Evolutionary conservation across 805 yeast genomes (phyloP).

Genomic region (Wickerhamiella qilinensis): DNA sequence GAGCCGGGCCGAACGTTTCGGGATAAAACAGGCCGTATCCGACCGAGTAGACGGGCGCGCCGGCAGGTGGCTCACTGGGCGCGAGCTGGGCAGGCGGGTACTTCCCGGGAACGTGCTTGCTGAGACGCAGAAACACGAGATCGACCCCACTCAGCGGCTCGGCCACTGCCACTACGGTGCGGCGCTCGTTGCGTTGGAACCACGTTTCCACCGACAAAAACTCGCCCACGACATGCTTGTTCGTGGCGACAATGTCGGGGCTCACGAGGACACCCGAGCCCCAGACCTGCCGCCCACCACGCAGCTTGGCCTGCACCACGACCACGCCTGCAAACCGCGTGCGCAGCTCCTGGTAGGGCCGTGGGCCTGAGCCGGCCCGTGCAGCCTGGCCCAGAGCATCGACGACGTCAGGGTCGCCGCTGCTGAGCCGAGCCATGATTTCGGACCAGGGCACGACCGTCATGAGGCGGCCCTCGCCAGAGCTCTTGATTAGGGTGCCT

Average conservation of each 20-base stretch:
- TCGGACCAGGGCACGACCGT: slow-evolving; percentile 19
- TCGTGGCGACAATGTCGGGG: slow-evolving; percentile 18
- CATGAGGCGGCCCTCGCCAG: slow-evolving; percentile 21
- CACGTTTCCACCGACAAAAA: slow-evolving; percentile 6
- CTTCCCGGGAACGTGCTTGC: slow-evolving; percentile 3
- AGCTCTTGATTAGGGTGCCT: slow-evolving; percentile 15
- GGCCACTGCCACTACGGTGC: slow-evolving; percentile 7
- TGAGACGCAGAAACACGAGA: slow-evolving; percentile 16
- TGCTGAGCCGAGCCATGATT: slow-evolving; percentile 8
- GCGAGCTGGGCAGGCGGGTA: slow-evolving; percentile 12
- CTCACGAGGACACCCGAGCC: slow-evolving; percentile 23
- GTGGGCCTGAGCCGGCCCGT: not conserved
- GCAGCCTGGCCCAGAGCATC: not conserved
- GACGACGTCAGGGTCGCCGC: too few species aligned
- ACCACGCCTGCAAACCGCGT: slow-evolving; percentile 7
- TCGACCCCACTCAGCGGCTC: slow-evolving; percentile 20
- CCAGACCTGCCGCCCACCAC: slow-evolving; percentile 19
- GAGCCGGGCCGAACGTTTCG: slow-evolving; percentile 7
- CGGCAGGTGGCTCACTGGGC: slow-evolving; percentile 7
- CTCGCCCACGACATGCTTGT: slow-evolving; percentile 20
- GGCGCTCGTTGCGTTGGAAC: slow-evolving; percentile 5
- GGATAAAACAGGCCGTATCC: slow-evolving; percentile 24
- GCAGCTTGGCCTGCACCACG: slow-evolving; percentile 6
- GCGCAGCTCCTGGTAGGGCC: not conserved
- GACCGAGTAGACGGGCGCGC: slow-evolving; percentile 16